Conservation (phyloP, 768 basidiomycete genomes). For the Boletus sensibilis region DNA sequence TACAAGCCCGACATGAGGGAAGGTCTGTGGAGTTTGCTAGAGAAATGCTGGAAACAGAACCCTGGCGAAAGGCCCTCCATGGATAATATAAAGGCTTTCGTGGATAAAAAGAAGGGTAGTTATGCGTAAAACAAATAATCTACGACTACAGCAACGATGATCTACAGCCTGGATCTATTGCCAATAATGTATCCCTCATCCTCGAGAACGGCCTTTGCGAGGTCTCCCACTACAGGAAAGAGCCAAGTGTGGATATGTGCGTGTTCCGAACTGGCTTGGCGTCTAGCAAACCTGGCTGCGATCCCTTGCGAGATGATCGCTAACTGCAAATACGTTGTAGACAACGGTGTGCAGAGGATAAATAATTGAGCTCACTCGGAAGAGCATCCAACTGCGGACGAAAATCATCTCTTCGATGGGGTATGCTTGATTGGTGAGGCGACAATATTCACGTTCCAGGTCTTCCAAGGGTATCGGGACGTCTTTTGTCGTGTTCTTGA, state of each 20-base stretch:
- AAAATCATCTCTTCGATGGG: conserved; percentile 80
- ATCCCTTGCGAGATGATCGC: conserved; percentile 88
- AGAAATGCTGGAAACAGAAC: conserved; percentile 19
- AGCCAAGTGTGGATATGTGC: conserved; percentile 47
- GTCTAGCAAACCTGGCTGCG: conserved; percentile 78
- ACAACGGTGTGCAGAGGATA: background rate
- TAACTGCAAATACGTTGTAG: conserved; percentile 41
- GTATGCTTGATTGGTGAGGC: conserved; percentile 59
- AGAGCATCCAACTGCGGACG: conserved; percentile 83
- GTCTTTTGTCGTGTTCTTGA: conserved; percentile 57
- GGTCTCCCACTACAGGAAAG: conserved; percentile 61
- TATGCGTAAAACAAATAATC: conserved; percentile 2
- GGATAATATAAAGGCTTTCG: conserved; percentile 12
- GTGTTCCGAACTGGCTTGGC: conserved; percentile 86
- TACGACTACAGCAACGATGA: background rate
- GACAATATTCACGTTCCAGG: conserved; percentile 81
- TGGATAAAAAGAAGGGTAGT: conserved; percentile 20
- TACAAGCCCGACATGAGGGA: conserved; percentile 19
- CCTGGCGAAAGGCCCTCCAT: conserved; percentile 15
- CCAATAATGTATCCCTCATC: conserved; percentile 43
- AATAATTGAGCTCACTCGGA: conserved; percentile 51
- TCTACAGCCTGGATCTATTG: conserved; percentile 28
- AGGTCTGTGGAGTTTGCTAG: conserved; percentile 20
- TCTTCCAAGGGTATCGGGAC: conserved; percentile 67
- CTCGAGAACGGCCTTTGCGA: conserved; percentile 61